phyloP scores from a whole-genome alignment of 768 basidiomycete species.

The Mycena filopes region DNA sequence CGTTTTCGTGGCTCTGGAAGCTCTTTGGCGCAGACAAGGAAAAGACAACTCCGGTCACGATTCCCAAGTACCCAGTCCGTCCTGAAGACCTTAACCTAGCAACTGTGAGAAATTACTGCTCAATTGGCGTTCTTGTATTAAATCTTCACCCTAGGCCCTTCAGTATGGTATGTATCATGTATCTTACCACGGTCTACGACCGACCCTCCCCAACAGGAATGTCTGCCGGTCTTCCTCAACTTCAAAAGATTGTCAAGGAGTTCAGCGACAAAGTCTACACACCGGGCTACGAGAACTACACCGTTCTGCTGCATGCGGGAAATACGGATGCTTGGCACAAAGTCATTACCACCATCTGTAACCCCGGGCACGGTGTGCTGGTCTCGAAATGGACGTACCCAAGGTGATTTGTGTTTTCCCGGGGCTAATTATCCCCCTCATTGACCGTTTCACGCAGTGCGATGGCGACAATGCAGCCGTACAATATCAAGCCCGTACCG shows the following conservation, averaged over 20 bases:
- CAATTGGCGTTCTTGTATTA: not conserved
- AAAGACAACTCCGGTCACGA: slow-evolving; percentile 57
- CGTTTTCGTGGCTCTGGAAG: slow-evolving; percentile 69
- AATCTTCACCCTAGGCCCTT: slow-evolving; percentile 51
- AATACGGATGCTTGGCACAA: slow-evolving; percentile 80
- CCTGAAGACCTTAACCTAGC: slow-evolving; percentile 67
- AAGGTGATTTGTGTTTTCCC: slow-evolving; percentile 44
- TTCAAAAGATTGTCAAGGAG: slow-evolving; percentile 66
- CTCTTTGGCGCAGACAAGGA: slow-evolving; percentile 55
- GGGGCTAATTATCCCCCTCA: slow-evolving; percentile 38
- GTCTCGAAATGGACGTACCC: slow-evolving; percentile 84
- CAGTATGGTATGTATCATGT: slow-evolving; percentile 66
- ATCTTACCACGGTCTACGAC: not conserved
- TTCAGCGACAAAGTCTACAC: slow-evolving; percentile 64
- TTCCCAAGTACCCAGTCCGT: slow-evolving; percentile 69
- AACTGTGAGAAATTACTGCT: slow-evolving; percentile 29
- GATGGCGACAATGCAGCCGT: slow-evolving; percentile 48
- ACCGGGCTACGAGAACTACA: slow-evolving; percentile 71
- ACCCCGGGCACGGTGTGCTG: slow-evolving; percentile 70
- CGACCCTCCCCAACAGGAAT: slow-evolving; percentile 39
- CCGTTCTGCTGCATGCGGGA: slow-evolving; percentile 67
- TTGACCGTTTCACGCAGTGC: slow-evolving; percentile 36
- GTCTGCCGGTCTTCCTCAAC: slow-evolving; percentile 63
- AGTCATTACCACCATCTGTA: slow-evolving; percentile 67
- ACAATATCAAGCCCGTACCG: slow-evolving; percentile 57